Evolutionary conservation across 139 green algal genomes (phyloP), one percentile per base, ranked within the genome.

Genomic region (Mesotaenium endlicherianum): DNA sequence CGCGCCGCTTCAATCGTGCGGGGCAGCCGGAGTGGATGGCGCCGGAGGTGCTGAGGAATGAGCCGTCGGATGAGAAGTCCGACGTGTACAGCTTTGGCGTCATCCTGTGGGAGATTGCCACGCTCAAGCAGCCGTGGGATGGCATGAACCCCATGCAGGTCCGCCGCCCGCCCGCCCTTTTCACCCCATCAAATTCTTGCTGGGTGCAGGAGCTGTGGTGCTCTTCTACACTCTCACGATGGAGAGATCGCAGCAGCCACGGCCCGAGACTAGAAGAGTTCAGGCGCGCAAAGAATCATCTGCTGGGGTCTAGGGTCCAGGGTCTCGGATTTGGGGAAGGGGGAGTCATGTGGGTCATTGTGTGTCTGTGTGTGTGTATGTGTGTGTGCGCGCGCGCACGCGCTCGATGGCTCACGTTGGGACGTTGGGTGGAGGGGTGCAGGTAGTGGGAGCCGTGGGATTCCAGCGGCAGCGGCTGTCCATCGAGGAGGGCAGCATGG

Each of bases 101-200:
- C 0, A 93, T 98, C 17, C 80, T 98, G 38, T 98, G 95, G 90
- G 95, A 98, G 89, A 77, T 98, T 57, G 86, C 93, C 0, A 97
- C 93, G 0, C 80, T 90, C 2, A 39, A 91, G 58, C 91, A 96
- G 88, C 96, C 96, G 0, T 99, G 96, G 96, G 42, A 88, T 0
- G 91, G 92, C 47, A 90, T 94, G 38, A 94, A 92, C n/a, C 77
- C 92, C 36, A 86, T 80, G 72, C 72, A 80, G 72, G 72, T 80
- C 20, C 1, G 6, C 57, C 3, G n/a, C 14, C 16, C 57, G 11
- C 57, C 57, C 16, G 11, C 57, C 57, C 31, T n/a, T 68, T 68
- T 30, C 57, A 4, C 26, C 16, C 57, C 17, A n/a, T 67, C 16
- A 16, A n/a, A 3, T 4, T 34, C 1, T 16, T 30, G 5, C n/a